Percentiles rank a stretch among this genome's conserved stretches.
These are phyloP conservation scores for Neurospora sp. DNA, from an alignment of 495 filamentous ascomycete genomes.

Conservation along the genomic window DNA sequence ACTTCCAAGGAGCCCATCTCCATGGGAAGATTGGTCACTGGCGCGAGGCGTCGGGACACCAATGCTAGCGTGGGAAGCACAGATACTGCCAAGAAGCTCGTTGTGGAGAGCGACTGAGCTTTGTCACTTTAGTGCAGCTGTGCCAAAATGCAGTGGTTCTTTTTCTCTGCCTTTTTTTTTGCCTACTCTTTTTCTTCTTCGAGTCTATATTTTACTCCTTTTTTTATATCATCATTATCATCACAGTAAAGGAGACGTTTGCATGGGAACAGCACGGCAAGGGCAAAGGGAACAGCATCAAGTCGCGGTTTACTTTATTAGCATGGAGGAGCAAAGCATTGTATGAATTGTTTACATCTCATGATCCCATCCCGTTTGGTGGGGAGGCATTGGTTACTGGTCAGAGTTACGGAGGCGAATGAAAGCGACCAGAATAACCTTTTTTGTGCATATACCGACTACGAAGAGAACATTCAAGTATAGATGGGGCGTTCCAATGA, in stretches of 20 bases:
- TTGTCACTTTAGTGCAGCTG: neutral
- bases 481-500: neutral
- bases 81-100: slow-evolving; percentile 47
- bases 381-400: neutral
- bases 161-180: neutral
- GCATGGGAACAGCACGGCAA: neutral
- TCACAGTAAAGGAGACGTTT: neutral
- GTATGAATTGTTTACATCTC: neutral
- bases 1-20: slow-evolving; percentile 16
- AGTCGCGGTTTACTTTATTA: neutral
- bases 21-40: slow-evolving; percentile 21
- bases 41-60: slow-evolving; percentile 35
- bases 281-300: neutral
- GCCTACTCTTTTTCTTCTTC: neutral
- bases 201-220: neutral
- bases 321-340: neutral
- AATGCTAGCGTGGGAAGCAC: slow-evolving; percentile 43
- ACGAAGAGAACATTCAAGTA: neutral
- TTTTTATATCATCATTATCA: neutral
- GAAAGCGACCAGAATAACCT: neutral
- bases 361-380: neutral
- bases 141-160: neutral
- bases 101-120: slow-evolving; percentile 23
- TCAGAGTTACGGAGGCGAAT: neutral
- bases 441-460: neutral